Evolutionary conservation across 352 stramenopile species (phyloP).

Genomic region (Phytophthora litchii): DNA sequence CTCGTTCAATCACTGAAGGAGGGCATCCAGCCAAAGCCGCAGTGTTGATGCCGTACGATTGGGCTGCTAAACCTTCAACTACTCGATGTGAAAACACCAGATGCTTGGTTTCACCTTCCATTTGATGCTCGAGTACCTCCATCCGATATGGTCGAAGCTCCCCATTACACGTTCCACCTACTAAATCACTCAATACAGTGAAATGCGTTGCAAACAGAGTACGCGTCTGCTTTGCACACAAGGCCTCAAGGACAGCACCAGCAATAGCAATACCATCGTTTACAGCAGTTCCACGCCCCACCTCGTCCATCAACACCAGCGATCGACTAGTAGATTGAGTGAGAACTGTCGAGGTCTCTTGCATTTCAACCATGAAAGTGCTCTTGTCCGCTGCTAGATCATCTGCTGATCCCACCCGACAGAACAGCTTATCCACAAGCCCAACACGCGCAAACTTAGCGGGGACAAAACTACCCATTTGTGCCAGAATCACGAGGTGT

Average conservation of each 20-base stretch:
- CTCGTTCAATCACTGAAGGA: constrained; percentile 47
- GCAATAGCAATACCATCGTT: constrained; percentile 84
- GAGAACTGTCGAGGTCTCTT: constrained; percentile 83
- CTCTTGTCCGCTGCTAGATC: constrained; percentile 80
- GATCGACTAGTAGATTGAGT: constrained; percentile 71
- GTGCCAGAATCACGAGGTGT: constrained; percentile 77
- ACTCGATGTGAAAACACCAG: constrained; percentile 85
- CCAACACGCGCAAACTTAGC: constrained; percentile 72
- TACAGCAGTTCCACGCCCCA: constrained; percentile 81
- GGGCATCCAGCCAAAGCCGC: constrained; percentile 75
- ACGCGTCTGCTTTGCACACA: constrained; percentile 62
- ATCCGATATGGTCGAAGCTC: constrained; percentile 71
- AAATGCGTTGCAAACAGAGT: constrained; percentile 89
- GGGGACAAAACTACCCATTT: constrained; percentile 85
- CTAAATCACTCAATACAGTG: constrained; percentile 57
- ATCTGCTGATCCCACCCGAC: constrained; percentile 80
- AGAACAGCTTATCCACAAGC: constrained; percentile 84
- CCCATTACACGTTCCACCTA: constrained; percentile 35
- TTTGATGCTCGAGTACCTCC: constrained; percentile 59
- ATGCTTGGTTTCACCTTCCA: constrained; percentile 26
- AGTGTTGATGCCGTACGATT: constrained; percentile 85
- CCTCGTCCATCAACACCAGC: constrained; percentile 91
- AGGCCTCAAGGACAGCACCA: constrained; percentile 71
- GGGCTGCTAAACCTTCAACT: constrained; percentile 61
- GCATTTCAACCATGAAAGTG: constrained; percentile 91